Evolutionary conservation across 192 early-diverging fungal species (phyloP).

Genomic region (Podila minutissima): DNA sequence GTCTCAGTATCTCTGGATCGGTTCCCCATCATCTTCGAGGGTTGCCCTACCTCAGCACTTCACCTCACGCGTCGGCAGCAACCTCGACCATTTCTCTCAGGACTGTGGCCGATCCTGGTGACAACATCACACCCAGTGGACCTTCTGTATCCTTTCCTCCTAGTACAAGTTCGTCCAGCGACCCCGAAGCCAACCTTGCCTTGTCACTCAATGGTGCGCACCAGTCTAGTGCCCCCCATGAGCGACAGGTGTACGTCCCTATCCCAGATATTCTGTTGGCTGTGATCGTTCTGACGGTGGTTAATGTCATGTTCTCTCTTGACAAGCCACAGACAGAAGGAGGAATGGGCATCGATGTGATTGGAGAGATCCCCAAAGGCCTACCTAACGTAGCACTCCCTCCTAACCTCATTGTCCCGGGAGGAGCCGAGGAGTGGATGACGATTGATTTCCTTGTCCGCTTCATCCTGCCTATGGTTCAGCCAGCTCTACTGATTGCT

Average conservation of each 20-base stretch:
- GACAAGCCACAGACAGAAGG: conserved; percentile 37
- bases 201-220: conserved; percentile 11
- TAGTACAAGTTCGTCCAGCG: too few relatives aligned
- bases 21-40: neutral
- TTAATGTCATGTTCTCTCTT: conserved; percentile 38
- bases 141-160: conserved; percentile 13
- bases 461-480: conserved; percentile 33
- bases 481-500: conserved; percentile 47
- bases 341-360: conserved; percentile 38
- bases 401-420: conserved; percentile 31
- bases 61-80: neutral
- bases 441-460: conserved; percentile 19
- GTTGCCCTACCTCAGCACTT: neutral
- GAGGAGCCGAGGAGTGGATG: conserved; percentile 38
- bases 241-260: conserved; percentile 36
- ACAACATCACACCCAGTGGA: neutral
- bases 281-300: conserved; percentile 38
- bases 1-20: neutral
- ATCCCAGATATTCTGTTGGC: conserved; percentile 49
- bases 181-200: neutral
- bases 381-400: conserved; percentile 37
- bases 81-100: conserved; percentile 31
- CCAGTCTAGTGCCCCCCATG: conserved; percentile 4
- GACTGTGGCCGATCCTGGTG: conserved; percentile 12
- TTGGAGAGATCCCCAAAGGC: conserved; percentile 50